phyloP scores from a whole-genome alignment of 2,329 filamentous ascomycete genomes.

The Colletotrichum nymphaeae region DNA sequence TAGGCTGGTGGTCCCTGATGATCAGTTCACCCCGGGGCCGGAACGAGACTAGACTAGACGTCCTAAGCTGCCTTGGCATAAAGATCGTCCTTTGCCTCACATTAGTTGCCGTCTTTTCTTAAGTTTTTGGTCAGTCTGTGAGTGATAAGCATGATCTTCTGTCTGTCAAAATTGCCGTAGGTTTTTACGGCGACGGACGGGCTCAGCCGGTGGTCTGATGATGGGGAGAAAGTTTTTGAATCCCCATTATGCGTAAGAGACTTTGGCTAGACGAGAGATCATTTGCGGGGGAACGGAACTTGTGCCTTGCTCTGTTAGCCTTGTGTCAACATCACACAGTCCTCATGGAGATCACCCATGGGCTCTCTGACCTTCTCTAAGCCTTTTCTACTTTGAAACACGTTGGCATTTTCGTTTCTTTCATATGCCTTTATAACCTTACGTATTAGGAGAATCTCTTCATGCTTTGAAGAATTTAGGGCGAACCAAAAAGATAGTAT shows the following conservation, averaged over 20 bases:
- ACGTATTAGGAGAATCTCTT: background rate
- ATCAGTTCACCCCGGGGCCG: background rate
- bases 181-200: too few relatives aligned
- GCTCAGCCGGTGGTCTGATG: too few relatives aligned
- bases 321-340: background rate
- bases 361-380: background rate
- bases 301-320: too few relatives aligned
- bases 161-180: too few relatives aligned
- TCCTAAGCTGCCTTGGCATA: background rate
- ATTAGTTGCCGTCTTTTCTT: background rate
- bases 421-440: slow-evolving; percentile 3
- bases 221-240: too few relatives aligned
- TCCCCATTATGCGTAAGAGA: too few relatives aligned
- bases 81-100: background rate
- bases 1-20: background rate
- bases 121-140: too few relatives aligned
- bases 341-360: background rate
- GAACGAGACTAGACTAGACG: background rate
- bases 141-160: too few relatives aligned
- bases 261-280: too few relatives aligned
- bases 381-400: background rate
- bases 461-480: too few relatives aligned
- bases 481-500: background rate
- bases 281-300: background rate
- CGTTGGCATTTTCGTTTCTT: background rate